Base-by-base conservation (phyloP, 805 yeast species). In the Pichia nanzhaoensis region DNA sequence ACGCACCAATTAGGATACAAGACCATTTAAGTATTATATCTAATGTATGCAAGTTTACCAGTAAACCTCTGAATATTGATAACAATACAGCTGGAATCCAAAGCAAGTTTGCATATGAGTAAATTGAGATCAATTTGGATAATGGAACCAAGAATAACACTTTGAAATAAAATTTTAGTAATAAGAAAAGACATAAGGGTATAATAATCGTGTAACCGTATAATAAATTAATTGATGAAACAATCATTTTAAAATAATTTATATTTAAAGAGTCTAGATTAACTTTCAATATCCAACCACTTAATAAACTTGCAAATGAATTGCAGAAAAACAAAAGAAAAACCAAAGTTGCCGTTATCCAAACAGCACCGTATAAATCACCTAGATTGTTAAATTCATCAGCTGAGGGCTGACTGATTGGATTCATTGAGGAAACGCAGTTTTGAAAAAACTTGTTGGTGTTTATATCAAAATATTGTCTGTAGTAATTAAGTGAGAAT, bases 291-390 rank as follows among this genome's bases (percentile, higher is more conserved):
- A 57, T 50, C 55, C 55, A 51, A 21, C 76, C 71, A n/a, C 78
- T 67, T n/a, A 88, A 55, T 19, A 84, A 57, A 39, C 81, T 79
- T 2, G 85, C 75, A 18, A 85, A 73, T 0, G 95, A 82, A 31
- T 84, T 76, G 37, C 89, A 74, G 47, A 88, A 80, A 64, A 89
- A 89, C 60, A 86, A 70, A 28, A 82, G 67, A 51, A 85, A 77
- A 1, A 86, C 78, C 41, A 87, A 76, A 0, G 95, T 83, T 0
- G 89, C 88, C 12, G 91, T 84, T 37, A 90, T 80, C 98, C 98
- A 90, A 17, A 88, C 68, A 7, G 95, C 84, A 0, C 96, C 96
- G 61, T 88, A 91, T 43, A 90, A 65, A 56, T 90, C 98, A 3
- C 82, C 77, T 43, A 51, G 46, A 14, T 70, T 69, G 34, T 70